Evolutionary conservation across 1,139 yeast species (phyloP), one percentile per base, ranked within the genome.

Genomic region (Geotrichum candidum): DNA sequence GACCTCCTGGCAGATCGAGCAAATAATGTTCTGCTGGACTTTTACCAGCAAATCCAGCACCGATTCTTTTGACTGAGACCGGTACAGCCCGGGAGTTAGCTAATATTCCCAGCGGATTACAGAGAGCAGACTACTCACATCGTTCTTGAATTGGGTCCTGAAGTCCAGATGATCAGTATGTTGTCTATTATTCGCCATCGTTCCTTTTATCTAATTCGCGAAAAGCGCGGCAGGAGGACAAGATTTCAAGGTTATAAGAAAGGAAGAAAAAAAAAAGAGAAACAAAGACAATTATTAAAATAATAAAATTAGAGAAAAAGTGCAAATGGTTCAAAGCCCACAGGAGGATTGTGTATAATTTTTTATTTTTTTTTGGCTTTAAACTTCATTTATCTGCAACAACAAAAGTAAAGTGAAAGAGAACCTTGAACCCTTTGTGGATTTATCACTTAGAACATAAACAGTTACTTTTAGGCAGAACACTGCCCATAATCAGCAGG

Each of bases 1-100:
- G 23, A 71, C 66, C 25, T 73, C 73, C 57, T 72, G 76, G 64
- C 77, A 74, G 33, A 74, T 68, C 13, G 74, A 69, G 62, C 77
- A 74, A 6, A 68, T 64, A 51, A 73, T 52, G 23, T 64, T 61
- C 38, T 68, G 66, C 58, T 69, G 70, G 41, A 69, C 61, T 55
- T 63, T 59, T 48, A 64, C 31, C 18, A 68, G 58, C 25, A 62
- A 50, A 11, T 63, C 60, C 22, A 66, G 51, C 51, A 63, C 53
- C 9, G 56, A 29, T 9, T 56, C 62, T 61, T 59, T n/a, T 53
- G 41, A 41, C 57, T 54, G 38, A 6, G 25, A 25, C 25, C 38
- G 18, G 13, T 2, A 22, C 11, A 50, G 45, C 48, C 27, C 23
- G 18, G 4, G 10, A 27, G 57, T 41, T 27, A 27, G 23, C 15